Evolutionary conservation across 306 rosid species (phyloP).

Genomic region (Gastrolobium bilobum): DNA sequence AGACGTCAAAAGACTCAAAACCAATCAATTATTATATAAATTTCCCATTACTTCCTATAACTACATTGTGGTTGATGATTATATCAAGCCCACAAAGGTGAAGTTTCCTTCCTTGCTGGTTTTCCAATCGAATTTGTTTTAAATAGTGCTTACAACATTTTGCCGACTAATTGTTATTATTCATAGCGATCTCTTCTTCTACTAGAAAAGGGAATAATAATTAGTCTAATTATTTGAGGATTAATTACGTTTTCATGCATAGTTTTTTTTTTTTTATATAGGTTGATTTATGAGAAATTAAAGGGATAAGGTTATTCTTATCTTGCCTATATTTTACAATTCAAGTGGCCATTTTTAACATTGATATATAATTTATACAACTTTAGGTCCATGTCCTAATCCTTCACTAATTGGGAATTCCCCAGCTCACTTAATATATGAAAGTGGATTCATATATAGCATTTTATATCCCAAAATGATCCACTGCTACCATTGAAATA

Average conservation of each 20-base stretch:
- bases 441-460: slow-evolving; percentile 38
- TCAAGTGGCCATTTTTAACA: slow-evolving; percentile 38
- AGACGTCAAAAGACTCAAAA: slow-evolving; percentile 48
- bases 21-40: slow-evolving; percentile 47
- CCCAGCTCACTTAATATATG: slow-evolving; percentile 21
- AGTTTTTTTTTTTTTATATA: not conserved
- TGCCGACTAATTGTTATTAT: slow-evolving; percentile 13
- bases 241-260: not conserved
- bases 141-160: slow-evolving; percentile 35
- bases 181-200: not conserved
- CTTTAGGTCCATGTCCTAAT: slow-evolving; percentile 38
- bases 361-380: slow-evolving; percentile 16
- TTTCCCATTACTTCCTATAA: slow-evolving; percentile 19
- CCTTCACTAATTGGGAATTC: slow-evolving; percentile 29
- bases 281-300: not conserved
- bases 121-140: slow-evolving; percentile 42
- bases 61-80: slow-evolving; percentile 52
- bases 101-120: slow-evolving; percentile 16
- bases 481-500: slow-evolving; percentile 31
- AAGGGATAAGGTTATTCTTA: not conserved
- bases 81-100: slow-evolving; percentile 41
- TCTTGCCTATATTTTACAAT: not conserved
- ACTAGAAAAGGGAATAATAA: not conserved
- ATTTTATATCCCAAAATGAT: slow-evolving; percentile 42
- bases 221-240: slow-evolving; percentile 3